Evolutionary conservation across 345 rosid genomes (phyloP).

Genomic region (Hypericum perforatum): DNA sequence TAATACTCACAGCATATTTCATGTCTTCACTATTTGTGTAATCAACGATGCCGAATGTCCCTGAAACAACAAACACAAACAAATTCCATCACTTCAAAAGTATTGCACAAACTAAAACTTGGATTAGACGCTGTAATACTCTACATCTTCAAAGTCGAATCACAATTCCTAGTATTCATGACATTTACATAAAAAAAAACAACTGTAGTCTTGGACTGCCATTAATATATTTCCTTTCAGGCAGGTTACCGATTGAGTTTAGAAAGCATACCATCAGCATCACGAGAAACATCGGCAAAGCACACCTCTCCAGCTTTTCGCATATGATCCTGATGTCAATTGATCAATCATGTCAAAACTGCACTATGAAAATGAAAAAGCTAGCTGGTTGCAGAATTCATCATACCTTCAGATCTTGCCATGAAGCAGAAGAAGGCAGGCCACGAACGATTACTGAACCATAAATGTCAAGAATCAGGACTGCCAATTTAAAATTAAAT

Average conservation of each 20-base stretch:
- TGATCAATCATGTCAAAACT: slow-evolving; percentile 7
- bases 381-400: slow-evolving; percentile 2
- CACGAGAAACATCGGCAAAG: slow-evolving; percentile 87
- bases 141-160: no score
- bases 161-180: neutral
- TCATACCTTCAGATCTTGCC: slow-evolving; percentile 93
- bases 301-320: slow-evolving; percentile 94
- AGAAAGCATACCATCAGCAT: slow-evolving; percentile 53
- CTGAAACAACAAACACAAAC: slow-evolving; percentile 23
- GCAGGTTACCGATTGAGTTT: neutral
- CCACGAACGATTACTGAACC: slow-evolving; percentile 77
- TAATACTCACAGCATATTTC: slow-evolving; percentile 84
- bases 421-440: slow-evolving; percentile 86
- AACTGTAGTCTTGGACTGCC: no score
- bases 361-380: neutral
- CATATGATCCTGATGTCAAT: slow-evolving; percentile 76
- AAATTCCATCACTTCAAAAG: neutral
- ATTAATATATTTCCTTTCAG: neutral
- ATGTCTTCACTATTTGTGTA: slow-evolving; percentile 86
- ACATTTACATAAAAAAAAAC: neutral
- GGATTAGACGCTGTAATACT: neutral
- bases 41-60: slow-evolving; percentile 88
- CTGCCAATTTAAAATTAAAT: neutral
- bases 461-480: slow-evolving; percentile 3
- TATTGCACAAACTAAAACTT: neutral